A percentile compares a stretch with the other conserved stretches of the same genome.
Evolutionary conservation across 2,329 filamentous ascomycete species (phyloP).

Genomic region (Apiospora koreana): DNA sequence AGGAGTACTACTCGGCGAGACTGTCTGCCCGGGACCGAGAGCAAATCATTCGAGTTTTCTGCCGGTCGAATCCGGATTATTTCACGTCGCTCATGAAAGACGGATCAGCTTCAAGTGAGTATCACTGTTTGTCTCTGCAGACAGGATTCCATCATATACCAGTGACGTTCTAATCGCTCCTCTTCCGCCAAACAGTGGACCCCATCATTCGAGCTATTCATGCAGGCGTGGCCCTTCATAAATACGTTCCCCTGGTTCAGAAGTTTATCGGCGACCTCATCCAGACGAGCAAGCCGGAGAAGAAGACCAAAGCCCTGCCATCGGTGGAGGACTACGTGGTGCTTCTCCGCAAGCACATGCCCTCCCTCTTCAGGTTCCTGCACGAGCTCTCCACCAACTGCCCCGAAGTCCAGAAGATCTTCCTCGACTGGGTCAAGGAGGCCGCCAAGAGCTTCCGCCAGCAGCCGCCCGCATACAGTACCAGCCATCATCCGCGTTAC

Average conservation of each 20-base stretch:
- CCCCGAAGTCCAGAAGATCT: conserved; percentile 62
- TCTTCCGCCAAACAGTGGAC: background rate
- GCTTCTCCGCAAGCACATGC: conserved; percentile 65
- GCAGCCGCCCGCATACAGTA: background rate
- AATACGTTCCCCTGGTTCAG: conserved; percentile 67
- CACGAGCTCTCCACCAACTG: conserved; percentile 70
- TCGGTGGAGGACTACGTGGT: conserved; percentile 73
- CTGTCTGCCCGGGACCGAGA: conserved; percentile 75
- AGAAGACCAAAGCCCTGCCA: conserved; percentile 44
- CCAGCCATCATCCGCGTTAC: too few relatives aligned
- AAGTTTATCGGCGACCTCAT: conserved; percentile 73
- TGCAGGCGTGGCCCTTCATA: conserved; percentile 68
- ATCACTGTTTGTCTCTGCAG: background rate
- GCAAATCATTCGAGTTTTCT: conserved; percentile 66
- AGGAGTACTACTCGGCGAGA: conserved; percentile 71
- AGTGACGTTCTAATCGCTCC: background rate
- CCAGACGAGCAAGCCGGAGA: conserved; percentile 52
- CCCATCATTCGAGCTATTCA: conserved; percentile 74
- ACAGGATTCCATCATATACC: background rate
- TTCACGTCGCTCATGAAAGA: conserved; percentile 70
- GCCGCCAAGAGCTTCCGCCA: conserved; percentile 56
- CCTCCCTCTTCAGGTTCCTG: conserved; percentile 67
- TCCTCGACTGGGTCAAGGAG: conserved; percentile 62
- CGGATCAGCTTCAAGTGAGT: conserved; percentile 65
- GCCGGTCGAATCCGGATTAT: conserved; percentile 68